Evolutionary conservation across 768 basidiomycete genomes (phyloP), one percentile per base, ranked within the genome.

Genomic region (Panellus pusillus): DNA sequence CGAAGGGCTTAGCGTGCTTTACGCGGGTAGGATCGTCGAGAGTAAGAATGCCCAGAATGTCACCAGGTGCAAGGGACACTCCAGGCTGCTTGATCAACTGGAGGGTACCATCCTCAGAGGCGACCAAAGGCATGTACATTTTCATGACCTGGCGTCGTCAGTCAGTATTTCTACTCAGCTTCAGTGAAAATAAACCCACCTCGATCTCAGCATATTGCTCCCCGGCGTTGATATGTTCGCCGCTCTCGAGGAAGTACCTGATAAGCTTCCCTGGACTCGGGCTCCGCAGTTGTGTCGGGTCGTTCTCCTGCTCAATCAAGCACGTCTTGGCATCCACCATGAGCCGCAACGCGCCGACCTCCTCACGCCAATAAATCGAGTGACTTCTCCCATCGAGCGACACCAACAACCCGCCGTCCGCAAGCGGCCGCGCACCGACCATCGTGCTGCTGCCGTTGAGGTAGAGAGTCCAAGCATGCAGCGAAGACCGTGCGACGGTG

Each of bases 91-190:
- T 99, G 72, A 98, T 92, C 64, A 98, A 84, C 64, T 96, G 94
- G 15, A 95, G 87, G 42, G 87, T 80, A 64, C 97, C 97, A 68
- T 96, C 93, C 69, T 99, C 97, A 3, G 89, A 82, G 6, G 94
- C 93, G 50, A 92, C 85, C 50, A 99, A 83, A 4, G 94, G 94
- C 96, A 99, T 97, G 72, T 97, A 97, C 97, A 98, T 99, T 77
- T 99, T 98, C 93, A 97, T 95, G 56, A 93, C 91, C 88, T 89
- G 49, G 6, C 54, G 37, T 43, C 18, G 24, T 24, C 24, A 24
- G 24, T 24, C 24, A 24, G 24, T 24, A 24, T 24, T 24, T 24
- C 24, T 24, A 24, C 24, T 24, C 24, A 24, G 3, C 24, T 24
- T 24, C 24, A 24, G 29, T 41, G n/a, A 41, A 47, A 48, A 27